Percentiles rank a stretch among this genome's conserved stretches.
phyloP scores from a whole-genome alignment of 495 filamentous ascomycete species.

The Extremus antarcticus region DNA sequence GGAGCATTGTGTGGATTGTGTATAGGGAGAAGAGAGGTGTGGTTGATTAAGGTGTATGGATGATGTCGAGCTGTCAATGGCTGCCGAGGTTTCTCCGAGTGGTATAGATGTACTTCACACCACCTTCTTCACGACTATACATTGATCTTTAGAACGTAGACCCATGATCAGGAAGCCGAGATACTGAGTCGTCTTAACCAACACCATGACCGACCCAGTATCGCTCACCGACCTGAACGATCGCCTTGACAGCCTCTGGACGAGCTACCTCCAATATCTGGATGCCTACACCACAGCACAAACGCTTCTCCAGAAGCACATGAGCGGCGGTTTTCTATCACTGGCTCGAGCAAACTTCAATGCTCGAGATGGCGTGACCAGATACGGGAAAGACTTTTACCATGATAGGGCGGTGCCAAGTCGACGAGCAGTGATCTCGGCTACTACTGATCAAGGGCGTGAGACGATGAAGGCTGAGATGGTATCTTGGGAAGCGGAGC shows the following conservation, averaged over 20 bases:
- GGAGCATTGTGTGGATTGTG: constrained; percentile 11
- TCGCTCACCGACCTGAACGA: constrained; percentile 2
- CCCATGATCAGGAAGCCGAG: too few relatives aligned
- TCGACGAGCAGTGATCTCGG: constrained; percentile 1
- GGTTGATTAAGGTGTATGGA: not conserved
- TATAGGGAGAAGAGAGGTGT: not conserved
- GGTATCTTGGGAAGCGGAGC: not conserved
- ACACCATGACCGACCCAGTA: not conserved
- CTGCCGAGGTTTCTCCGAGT: not conserved
- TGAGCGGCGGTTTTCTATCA: constrained; percentile 42
- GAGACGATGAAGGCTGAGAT: not conserved
- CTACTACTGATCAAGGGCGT: not conserved
- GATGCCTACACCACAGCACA: constrained; percentile 58
- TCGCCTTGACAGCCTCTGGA: constrained; percentile 52
- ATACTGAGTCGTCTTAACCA: constrained; percentile 9
- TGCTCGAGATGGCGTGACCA: constrained; percentile 17
- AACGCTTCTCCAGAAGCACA: constrained; percentile 38
- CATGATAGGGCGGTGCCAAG: constrained; percentile 35
- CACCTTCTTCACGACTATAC: too few relatives aligned
- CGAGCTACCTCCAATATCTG: constrained; percentile 57
- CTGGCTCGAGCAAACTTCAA: constrained; percentile 39
- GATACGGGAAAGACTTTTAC: constrained; percentile 36
- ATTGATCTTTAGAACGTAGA: too few relatives aligned
- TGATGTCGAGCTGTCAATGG: not conserved
- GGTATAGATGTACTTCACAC: too few relatives aligned